Evolutionary conservation across 1,284 basidiomycete species (phyloP).

Genomic region (Ceratobasidium papillatum): DNA sequence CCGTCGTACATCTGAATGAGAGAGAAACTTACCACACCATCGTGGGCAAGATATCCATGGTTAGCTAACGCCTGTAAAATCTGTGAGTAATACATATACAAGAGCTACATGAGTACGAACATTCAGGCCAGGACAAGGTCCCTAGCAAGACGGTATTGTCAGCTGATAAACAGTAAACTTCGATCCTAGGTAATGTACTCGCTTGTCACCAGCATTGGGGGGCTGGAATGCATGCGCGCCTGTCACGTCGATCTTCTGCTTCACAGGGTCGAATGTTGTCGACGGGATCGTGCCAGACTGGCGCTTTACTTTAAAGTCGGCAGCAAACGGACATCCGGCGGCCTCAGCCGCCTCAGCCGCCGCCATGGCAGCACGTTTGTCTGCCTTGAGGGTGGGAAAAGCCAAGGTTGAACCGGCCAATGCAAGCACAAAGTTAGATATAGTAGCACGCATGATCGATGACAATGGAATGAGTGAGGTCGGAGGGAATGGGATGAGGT

Average conservation of each 20-base stretch:
- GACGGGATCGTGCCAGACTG: neutral
- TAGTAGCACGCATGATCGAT: neutral
- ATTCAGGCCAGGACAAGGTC: conserved; percentile 28
- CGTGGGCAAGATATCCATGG: conserved; percentile 9
- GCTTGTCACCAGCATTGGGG: conserved; percentile 11
- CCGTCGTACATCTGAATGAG: neutral
- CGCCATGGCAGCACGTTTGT: conserved; percentile 1
- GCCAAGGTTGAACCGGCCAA: neutral
- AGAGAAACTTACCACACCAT: conserved; percentile 3
- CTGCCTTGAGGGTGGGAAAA: conserved; percentile 8
- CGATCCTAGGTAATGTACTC: neutral
- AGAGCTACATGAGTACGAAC: neutral
- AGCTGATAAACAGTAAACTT: neutral
- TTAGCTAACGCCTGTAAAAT: neutral
- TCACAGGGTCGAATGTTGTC: conserved; percentile 1
- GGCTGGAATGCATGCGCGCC: conserved; percentile 24
- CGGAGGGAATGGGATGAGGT: neutral
- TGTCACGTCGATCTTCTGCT: conserved; percentile 15
- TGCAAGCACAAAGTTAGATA: neutral
- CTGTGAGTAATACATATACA: neutral
- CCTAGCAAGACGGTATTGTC: neutral
- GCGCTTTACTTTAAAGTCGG: neutral
- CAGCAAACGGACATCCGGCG: conserved; percentile 12
- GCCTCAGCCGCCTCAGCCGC: neutral
- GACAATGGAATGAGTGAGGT: neutral